Evolutionary conservation across 2,329 filamentous ascomycete species (phyloP).

Genomic region (Colletotrichum theobromicola): DNA sequence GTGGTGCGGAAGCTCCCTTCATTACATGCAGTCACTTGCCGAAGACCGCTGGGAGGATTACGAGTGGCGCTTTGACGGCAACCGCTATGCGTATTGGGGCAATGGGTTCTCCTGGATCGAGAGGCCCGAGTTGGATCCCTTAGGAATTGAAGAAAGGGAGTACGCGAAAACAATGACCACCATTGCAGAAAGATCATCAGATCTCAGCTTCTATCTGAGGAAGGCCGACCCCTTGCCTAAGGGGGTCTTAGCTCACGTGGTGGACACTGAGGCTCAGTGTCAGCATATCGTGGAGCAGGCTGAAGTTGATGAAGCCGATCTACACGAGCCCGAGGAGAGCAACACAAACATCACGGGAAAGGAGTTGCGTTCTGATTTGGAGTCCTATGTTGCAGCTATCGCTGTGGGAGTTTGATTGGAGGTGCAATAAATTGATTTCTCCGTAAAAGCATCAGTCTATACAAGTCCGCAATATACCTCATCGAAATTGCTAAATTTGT

Average conservation of each 20-base stretch:
- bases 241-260: fast-evolving
- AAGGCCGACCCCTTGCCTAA: background rate
- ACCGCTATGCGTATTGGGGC: background rate
- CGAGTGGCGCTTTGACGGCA: background rate
- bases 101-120: background rate
- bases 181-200: background rate
- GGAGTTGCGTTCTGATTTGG: background rate
- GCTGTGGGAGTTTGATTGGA: fast-evolving
- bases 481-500: fast-evolving
- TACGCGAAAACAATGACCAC: background rate
- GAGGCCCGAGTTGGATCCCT: background rate
- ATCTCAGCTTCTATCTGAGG: background rate
- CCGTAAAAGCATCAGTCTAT: background rate
- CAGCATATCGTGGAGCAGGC: background rate
- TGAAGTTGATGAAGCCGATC: fast-evolving
- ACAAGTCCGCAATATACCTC: fast-evolving
- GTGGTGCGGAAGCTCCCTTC: background rate
- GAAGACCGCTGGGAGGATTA: background rate
- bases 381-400: background rate
- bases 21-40: background rate
- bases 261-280: background rate
- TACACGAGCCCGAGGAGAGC: background rate
- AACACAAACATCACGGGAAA: background rate
- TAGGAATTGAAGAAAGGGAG: background rate
- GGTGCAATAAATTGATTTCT: background rate